These are phyloP conservation scores for Tolypocladium ophioglossoides DNA, from an alignment of 2,329 filamentous ascomycete species.

Conservation along the genomic window DNA sequence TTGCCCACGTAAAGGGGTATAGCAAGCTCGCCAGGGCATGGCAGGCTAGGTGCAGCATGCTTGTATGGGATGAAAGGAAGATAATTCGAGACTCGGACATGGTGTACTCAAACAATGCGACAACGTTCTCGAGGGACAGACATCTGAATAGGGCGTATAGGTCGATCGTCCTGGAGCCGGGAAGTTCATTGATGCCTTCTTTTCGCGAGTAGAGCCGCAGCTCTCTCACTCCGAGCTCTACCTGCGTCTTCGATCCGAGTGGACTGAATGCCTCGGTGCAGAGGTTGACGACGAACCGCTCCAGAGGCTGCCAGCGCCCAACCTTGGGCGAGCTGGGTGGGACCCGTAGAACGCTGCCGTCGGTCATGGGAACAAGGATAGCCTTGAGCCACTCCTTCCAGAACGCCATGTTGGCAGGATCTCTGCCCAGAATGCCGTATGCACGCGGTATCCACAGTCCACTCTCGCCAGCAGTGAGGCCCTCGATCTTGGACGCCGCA, in stretches of 20 bases:
- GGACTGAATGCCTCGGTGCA: constrained; percentile 93
- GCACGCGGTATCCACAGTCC: constrained; percentile 92
- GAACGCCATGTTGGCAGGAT: constrained; percentile 73
- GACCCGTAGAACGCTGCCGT: constrained; percentile 71
- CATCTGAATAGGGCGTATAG: constrained; percentile 87
- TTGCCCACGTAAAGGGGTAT: constrained; percentile 87
- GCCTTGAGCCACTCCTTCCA: constrained; percentile 99
- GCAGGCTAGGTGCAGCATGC: constrained; percentile 90
- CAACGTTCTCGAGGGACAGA: constrained; percentile 82
- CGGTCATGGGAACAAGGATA: constrained; percentile 89
- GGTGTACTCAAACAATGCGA: constrained; percentile 87
- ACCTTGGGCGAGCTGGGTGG: constrained; percentile 82
- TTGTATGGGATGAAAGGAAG: constrained; percentile 86
- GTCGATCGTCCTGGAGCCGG: constrained; percentile 82
- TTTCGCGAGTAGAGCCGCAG: constrained; percentile 85
- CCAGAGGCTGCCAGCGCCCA: constrained; percentile 90
- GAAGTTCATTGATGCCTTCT: constrained; percentile 86
- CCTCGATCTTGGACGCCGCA: constrained; percentile 94
- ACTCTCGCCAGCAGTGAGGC: constrained; percentile 87
- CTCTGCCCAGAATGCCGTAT: constrained; percentile 83
- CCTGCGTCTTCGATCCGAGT: constrained; percentile 87
- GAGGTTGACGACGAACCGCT: constrained; percentile 93
- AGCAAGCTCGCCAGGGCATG: constrained; percentile 77
- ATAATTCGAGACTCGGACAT: constrained; percentile 92
- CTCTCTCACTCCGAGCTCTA: constrained; percentile 83